phyloP scores from a whole-genome alignment of 441 rosid species.

The Bruguiera hainesii region DNA sequence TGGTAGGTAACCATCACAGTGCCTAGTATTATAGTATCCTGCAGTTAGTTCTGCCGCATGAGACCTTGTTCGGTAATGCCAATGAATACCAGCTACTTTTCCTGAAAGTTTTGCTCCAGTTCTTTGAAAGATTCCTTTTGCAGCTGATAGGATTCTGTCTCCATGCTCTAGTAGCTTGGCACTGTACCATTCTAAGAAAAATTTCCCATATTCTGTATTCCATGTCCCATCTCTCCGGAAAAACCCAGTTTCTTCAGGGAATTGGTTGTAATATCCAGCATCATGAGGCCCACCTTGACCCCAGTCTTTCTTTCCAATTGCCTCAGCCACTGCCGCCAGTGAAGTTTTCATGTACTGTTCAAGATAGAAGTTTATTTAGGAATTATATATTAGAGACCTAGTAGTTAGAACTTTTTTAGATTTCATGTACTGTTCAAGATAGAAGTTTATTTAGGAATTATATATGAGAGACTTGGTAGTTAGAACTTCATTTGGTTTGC shows the following conservation, averaged over 20 bases:
- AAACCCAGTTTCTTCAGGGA: conserved; percentile 78
- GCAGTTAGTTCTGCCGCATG: conserved; percentile 95
- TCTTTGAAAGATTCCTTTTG: conserved; percentile 65
- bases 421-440: conserved; percentile 27
- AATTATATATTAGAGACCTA: conserved; percentile 9
- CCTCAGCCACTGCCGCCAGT: conserved; percentile 78
- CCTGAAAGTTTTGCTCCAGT: conserved; percentile 65
- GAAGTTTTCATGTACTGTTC: conserved; percentile 86
- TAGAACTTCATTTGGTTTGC: too few relatives aligned
- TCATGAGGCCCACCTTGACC: conserved; percentile 81
- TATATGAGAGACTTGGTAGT: neutral
- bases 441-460: conserved; percentile 22
- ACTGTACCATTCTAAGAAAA: conserved; percentile 88
- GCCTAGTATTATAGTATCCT: conserved; percentile 80
- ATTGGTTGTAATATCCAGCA: conserved; percentile 76
- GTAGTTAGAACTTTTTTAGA: too few relatives aligned
- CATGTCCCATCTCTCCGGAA: conserved; percentile 82
- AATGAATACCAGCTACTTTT: conserved; percentile 89
- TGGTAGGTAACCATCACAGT: conserved; percentile 70
- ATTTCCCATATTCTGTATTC: conserved; percentile 76
- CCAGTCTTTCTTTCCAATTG: conserved; percentile 59
- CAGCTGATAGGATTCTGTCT: conserved; percentile 65
- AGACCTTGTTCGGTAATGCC: conserved; percentile 92
- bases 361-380: conserved; percentile 22
- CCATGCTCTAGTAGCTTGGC: conserved; percentile 74